These are phyloP conservation scores for Cyclotella distinguenda DNA, from an alignment of 108 stramenopile species.

Conservation along the genomic window DNA sequence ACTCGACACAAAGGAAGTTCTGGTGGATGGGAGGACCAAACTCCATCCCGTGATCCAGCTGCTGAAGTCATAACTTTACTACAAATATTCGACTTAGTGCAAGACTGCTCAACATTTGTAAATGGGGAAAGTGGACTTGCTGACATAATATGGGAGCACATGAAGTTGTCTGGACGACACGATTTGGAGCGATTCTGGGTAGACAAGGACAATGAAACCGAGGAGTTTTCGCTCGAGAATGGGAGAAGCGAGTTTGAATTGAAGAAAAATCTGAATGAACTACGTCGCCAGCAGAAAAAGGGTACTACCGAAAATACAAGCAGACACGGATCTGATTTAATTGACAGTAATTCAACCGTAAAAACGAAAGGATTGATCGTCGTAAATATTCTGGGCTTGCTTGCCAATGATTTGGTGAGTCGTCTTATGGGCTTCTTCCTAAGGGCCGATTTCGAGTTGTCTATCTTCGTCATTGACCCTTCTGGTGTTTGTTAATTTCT, in stretches of 20 bases:
- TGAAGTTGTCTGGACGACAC: slow-evolving; percentile 5
- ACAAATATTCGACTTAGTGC: slow-evolving; percentile 29
- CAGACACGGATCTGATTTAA: not conserved
- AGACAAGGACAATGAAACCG: not conserved
- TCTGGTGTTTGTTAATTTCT: not conserved
- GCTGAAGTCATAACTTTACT: slow-evolving; percentile 29
- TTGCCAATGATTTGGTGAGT: slow-evolving; percentile 17
- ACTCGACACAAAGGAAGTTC: slow-evolving; percentile 18
- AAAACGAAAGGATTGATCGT: slow-evolving; percentile 1
- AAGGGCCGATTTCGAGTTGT: not conserved
- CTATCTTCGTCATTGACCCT: not conserved
- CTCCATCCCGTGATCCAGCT: slow-evolving; percentile 33
- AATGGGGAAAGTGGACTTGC: slow-evolving; percentile 12
- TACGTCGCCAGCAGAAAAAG: not conserved
- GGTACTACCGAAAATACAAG: not conserved
- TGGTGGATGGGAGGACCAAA: slow-evolving; percentile 29
- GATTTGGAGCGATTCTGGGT: slow-evolving; percentile 3
- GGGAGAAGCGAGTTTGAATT: slow-evolving; percentile 4
- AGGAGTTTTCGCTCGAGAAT: not conserved
- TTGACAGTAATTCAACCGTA: not conserved
- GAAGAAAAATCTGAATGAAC: slow-evolving; percentile 12
- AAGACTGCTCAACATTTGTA: slow-evolving; percentile 31
- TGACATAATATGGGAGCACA: slow-evolving; percentile 10
- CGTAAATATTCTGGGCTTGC: slow-evolving; percentile 9
- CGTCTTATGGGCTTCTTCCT: not conserved